Evolutionary conservation across 2,329 filamentous ascomycete species (phyloP).

Genomic region (Exophiala aquamarina): DNA sequence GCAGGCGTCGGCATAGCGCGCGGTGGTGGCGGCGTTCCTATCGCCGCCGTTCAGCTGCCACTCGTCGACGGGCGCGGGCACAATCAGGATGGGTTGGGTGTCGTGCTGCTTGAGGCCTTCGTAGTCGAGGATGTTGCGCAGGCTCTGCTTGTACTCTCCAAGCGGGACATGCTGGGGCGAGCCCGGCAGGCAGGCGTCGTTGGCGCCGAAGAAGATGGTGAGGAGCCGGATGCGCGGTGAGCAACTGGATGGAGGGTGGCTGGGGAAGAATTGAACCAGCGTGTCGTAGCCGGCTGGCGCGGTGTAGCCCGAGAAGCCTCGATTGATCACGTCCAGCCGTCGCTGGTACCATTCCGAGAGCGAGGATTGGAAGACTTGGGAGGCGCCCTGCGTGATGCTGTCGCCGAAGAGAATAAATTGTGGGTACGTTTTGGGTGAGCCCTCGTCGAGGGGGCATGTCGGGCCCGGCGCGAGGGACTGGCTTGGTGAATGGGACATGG

Average conservation of each 20-base stretch:
- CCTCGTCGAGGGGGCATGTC: constrained; percentile 38
- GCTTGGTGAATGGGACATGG: constrained; percentile 20
- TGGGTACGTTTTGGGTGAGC: constrained; percentile 53
- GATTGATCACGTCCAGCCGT: constrained; percentile 81
- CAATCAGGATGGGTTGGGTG: constrained; percentile 70
- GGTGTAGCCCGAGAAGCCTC: constrained; percentile 63
- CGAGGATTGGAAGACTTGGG: constrained; percentile 36
- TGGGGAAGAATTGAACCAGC: constrained; percentile 19
- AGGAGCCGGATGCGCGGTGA: constrained; percentile 18
- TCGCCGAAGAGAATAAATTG: constrained; percentile 87
- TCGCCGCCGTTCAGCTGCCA: constrained; percentile 59
- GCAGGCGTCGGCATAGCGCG: constrained; percentile 65
- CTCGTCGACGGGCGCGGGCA: constrained; percentile 81
- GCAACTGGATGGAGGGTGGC: constrained; percentile 1
- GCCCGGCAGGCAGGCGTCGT: constrained; percentile 74
- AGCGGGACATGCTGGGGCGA: constrained; percentile 75
- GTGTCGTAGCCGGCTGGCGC: constrained; percentile 33
- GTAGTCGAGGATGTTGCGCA: constrained; percentile 70
- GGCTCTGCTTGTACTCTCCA: constrained; percentile 71
- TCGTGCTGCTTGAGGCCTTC: constrained; percentile 69
- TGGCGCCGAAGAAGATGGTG: constrained; percentile 83
- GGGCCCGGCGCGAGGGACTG: neutral
- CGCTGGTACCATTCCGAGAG: constrained; percentile 57
- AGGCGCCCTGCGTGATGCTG: constrained; percentile 74
- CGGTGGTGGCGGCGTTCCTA: constrained; percentile 62